phyloP scores from a whole-genome alignment of 495 filamentous ascomycete species.

The Astrothelium subdiscretum region DNA sequence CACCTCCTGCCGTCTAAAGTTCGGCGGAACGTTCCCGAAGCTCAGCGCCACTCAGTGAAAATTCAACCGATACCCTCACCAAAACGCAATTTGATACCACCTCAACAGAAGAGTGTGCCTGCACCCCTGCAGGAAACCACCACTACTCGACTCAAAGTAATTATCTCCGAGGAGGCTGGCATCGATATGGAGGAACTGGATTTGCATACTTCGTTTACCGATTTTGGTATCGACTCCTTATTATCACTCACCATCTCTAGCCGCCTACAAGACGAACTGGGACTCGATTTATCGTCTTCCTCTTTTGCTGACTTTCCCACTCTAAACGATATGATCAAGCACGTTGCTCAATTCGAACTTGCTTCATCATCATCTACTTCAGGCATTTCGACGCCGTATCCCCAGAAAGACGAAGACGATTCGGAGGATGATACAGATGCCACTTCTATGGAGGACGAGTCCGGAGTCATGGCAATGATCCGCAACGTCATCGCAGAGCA shows the following conservation, averaged over 20 bases:
- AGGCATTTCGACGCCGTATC: constrained; percentile 32
- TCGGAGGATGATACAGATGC: constrained; percentile 14
- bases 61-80: background rate
- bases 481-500: constrained; percentile 53
- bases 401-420: constrained; percentile 25
- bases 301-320: constrained; percentile 34
- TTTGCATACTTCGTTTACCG: constrained; percentile 36
- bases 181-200: constrained; percentile 51
- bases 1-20: background rate
- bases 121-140: constrained; percentile 21
- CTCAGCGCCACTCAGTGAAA: background rate
- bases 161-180: constrained; percentile 57
- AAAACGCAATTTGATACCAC: background rate
- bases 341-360: background rate
- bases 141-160: constrained; percentile 37
- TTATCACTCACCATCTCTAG: constrained; percentile 35
- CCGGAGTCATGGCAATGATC: constrained; percentile 33
- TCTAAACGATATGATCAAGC: constrained; percentile 34
- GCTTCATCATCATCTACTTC: constrained; percentile 44
- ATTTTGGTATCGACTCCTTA: constrained; percentile 44
- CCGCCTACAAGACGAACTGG: constrained; percentile 38
- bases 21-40: background rate
- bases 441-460: constrained; percentile 20
- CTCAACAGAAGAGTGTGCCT: background rate
- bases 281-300: constrained; percentile 10